Evolutionary conservation across 2,329 filamentous ascomycete genomes (phyloP).

Genomic region (Tolypocladium endophyticum): DNA sequence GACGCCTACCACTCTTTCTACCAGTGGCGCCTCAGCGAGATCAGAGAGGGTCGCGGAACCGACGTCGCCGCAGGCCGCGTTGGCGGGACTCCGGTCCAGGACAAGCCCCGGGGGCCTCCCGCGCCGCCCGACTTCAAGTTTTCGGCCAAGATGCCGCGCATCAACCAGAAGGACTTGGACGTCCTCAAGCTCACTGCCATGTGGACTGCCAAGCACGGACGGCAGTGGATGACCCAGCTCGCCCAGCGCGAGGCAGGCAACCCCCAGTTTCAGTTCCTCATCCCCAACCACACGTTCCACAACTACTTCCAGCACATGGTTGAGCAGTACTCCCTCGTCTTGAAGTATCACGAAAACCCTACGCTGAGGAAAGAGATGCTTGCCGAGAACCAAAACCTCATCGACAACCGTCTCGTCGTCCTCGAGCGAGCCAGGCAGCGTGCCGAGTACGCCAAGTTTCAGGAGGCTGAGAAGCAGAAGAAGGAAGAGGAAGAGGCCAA

Average conservation of each 20-base stretch:
- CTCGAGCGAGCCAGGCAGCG: constrained; percentile 73
- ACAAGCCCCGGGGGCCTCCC: constrained; percentile 69
- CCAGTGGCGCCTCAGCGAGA: constrained; percentile 79
- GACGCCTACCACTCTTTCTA: constrained; percentile 88
- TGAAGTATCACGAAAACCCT: constrained; percentile 57
- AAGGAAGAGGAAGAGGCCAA: constrained; percentile 81
- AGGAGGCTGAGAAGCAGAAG: constrained; percentile 76
- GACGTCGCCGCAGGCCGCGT: constrained; percentile 65
- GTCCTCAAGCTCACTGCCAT: constrained; percentile 69
- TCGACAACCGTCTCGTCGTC: constrained; percentile 69
- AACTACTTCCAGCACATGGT: constrained; percentile 89
- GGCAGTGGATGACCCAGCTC: constrained; percentile 81
- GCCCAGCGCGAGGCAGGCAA: constrained; percentile 84
- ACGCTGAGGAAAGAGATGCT: constrained; percentile 64
- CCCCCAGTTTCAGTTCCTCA: constrained; percentile 91
- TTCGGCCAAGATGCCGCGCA: constrained; percentile 92
- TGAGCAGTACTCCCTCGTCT: constrained; percentile 80
- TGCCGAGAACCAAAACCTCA: constrained; percentile 61
- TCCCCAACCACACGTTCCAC: constrained; percentile 90
- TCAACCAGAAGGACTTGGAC: constrained; percentile 85
- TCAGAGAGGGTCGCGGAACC: constrained; percentile 73
- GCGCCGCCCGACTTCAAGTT: constrained; percentile 84
- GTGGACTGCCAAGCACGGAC: constrained; percentile 86
- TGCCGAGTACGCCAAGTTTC: constrained; percentile 76
- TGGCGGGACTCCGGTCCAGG: constrained; percentile 46